Evolutionary conservation across 495 filamentous ascomycete species (phyloP), one percentile per base, ranked within the genome.

Genomic region (Lasiosphaeria hispida): DNA sequence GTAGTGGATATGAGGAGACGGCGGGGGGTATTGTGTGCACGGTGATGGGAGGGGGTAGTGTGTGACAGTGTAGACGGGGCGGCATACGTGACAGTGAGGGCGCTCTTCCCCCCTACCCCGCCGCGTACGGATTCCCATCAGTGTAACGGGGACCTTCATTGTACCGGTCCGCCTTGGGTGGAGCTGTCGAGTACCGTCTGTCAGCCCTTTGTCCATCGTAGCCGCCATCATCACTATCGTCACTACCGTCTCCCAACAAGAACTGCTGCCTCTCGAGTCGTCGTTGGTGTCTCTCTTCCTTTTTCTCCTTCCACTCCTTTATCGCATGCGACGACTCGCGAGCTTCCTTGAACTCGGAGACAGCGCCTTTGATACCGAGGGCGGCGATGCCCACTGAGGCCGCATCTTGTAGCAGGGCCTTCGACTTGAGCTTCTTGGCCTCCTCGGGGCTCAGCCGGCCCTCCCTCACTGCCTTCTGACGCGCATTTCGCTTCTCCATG

Each of bases 331-430:
- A 53, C 61, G 71, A 61, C 42, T 78, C 74, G 44, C 66, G 63
- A 37, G 74, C 76, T 44, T 80, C 76, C 64, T 79, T 78, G 59
- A 80, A 60, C 69, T 92, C 89, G 3, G 80, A 80, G 61, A 91
- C 78, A 41, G 90, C 91, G 36, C 87, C 86, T 72, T 91, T 92
- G 78, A 96, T 87, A 67, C 92, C 90, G 35, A 95, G 76, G 3
- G 89, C 90, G 10, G 91, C 91, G 48, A 96, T 87, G 61, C 91
- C 90, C 0, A 96, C 77, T 37, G 87, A 87, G 2, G 90, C 86
- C 10, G 85, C 84, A 69, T 95, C 90, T 68, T 87, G 82, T 48
- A 91, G 61, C 53, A 87, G 78, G 14, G 87, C 87, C 69, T 89
- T 95, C 10, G 83, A 81, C 66, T 87, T 87, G 53, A 85, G 76